phyloP scores from a whole-genome alignment of 768 basidiomycete species.

The Amanita molliuscula region DNA sequence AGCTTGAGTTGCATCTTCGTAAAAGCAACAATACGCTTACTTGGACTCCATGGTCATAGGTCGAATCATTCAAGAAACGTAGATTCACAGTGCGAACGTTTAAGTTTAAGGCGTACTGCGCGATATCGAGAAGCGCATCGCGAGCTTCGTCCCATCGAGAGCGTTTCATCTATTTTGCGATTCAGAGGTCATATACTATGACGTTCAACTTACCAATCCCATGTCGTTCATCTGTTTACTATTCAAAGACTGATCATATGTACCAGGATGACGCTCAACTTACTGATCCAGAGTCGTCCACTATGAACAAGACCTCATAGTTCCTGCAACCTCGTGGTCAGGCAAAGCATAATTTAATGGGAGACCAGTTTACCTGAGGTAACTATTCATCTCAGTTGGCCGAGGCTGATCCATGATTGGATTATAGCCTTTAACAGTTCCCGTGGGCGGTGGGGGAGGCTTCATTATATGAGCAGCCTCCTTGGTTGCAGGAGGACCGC shows the following conservation, averaged over 20 bases:
- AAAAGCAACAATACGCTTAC: not conserved
- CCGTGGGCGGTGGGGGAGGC: constrained; percentile 13
- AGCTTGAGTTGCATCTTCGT: too few relatives aligned
- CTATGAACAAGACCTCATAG: constrained; percentile 17
- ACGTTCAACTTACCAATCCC: constrained; percentile 13
- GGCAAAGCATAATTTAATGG: not conserved
- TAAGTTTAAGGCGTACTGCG: constrained; percentile 17
- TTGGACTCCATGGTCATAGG: not conserved
- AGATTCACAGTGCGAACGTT: constrained; percentile 17
- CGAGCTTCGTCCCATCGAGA: constrained; percentile 17
- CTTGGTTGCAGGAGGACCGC: constrained; percentile 1
- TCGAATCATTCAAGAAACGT: constrained; percentile 16
- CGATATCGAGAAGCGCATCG: constrained; percentile 19
- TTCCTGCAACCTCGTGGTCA: constrained; percentile 10
- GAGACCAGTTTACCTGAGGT: constrained; percentile 13
- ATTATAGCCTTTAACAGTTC: constrained; percentile 14
- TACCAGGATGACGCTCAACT: not conserved
- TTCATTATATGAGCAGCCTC: not conserved
- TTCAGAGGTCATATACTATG: not conserved
- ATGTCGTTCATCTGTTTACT: constrained; percentile 12
- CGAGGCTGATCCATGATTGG: constrained; percentile 16
- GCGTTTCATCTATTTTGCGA: constrained; percentile 11
- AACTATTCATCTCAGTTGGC: constrained; percentile 15
- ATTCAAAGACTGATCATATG: too few relatives aligned
- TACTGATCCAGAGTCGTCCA: constrained; percentile 23